phyloP scores from a whole-genome alignment of 148 eudicot species.

The Limonium bicolor region DNA sequence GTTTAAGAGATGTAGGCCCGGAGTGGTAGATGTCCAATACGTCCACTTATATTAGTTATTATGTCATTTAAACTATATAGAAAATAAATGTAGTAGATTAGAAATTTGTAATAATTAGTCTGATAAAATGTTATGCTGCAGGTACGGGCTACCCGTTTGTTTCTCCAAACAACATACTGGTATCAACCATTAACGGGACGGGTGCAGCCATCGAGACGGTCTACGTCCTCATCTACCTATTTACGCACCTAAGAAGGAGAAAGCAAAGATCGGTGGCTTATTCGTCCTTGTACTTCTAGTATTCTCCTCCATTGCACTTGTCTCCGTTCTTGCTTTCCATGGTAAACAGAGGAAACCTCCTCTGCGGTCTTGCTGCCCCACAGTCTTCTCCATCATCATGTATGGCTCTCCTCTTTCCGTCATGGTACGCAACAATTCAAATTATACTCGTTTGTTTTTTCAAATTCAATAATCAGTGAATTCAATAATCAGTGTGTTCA shows the following conservation, averaged over 20 bases:
- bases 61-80: neutral
- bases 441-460: neutral
- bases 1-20: too few relatives aligned
- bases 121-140: neutral
- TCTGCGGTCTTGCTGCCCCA: conserved; percentile 56
- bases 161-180: conserved; percentile 48
- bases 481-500: neutral
- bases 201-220: conserved; percentile 49
- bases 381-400: conserved; percentile 82
- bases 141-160: conserved; percentile 71
- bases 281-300: conserved; percentile 21
- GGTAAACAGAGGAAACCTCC: conserved; percentile 34
- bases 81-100: neutral
- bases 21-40: too few relatives aligned
- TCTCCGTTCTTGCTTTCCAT: conserved; percentile 55
- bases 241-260: conserved; percentile 54
- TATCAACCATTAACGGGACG: conserved; percentile 41
- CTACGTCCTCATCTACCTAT: conserved; percentile 46
- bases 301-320: conserved; percentile 31
- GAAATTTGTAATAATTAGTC: neutral
- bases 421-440: conserved; percentile 29
- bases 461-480: neutral
- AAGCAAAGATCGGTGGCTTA: conserved; percentile 38
- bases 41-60: neutral
- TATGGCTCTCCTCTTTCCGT: conserved; percentile 68